Percentiles rank a stretch among this genome's conserved stretches.
Evolutionary conservation across 176 grass and related monocot species (phyloP).

Genomic region (Leersia perrieri): DNA sequence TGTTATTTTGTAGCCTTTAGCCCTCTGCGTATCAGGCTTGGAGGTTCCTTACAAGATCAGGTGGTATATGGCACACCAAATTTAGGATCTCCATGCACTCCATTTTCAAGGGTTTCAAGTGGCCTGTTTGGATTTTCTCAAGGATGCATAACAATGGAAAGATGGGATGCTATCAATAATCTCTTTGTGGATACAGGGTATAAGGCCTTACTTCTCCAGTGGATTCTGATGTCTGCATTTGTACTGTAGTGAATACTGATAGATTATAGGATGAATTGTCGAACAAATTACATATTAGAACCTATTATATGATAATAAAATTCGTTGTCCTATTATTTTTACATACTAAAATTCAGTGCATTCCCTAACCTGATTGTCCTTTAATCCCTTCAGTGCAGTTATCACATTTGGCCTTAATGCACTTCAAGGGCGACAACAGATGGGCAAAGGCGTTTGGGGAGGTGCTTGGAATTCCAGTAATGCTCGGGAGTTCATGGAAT

Average conservation of each 20-base stretch:
- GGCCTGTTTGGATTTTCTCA: constrained; percentile 93
- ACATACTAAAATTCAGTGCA: background rate
- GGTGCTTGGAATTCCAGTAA: constrained; percentile 88
- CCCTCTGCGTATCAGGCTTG: constrained; percentile 79
- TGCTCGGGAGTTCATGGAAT: constrained; percentile 67
- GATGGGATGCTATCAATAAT: constrained; percentile 87
- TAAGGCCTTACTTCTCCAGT: constrained; percentile 2
- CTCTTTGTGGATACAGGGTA: constrained; percentile 84
- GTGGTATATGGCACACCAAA: constrained; percentile 73
- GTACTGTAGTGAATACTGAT: background rate
- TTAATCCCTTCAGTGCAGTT: constrained; percentile 60
- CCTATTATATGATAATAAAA: background rate
- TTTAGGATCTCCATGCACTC: constrained; percentile 57
- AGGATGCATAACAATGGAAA: constrained; percentile 89
- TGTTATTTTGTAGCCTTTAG: constrained; percentile 58
- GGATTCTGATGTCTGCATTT: constrained; percentile 8
- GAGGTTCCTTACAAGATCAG: constrained; percentile 98
- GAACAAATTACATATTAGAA: background rate
- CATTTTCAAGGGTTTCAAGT: constrained; percentile 60
- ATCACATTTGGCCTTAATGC: constrained; percentile 95
- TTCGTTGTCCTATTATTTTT: background rate
- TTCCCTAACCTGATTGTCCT: constrained; percentile 28
- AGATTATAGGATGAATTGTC: background rate
- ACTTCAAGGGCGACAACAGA: constrained; percentile 61
- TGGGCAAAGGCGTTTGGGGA: constrained; percentile 47